phyloP scores from a whole-genome alignment of 345 rosid species.

The Gossypium anomalum region DNA sequence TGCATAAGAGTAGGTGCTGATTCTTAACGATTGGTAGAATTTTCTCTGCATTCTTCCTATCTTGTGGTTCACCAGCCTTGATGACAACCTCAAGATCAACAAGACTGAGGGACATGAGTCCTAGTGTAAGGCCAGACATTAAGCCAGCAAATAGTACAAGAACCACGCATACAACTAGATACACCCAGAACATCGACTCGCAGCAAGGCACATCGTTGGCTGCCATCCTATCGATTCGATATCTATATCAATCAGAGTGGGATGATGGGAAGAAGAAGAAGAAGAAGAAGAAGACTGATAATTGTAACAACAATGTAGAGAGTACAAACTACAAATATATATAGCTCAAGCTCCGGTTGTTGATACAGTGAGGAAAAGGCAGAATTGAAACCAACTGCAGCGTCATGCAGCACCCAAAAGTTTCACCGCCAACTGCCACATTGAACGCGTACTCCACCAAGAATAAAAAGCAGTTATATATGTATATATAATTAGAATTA shows the following conservation, averaged over 20 bases:
- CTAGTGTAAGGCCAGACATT: slow-evolving; percentile 88
- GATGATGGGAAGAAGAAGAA: neutral
- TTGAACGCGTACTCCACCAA: neutral
- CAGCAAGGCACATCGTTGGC: slow-evolving; percentile 90
- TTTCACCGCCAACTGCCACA: slow-evolving; percentile 12
- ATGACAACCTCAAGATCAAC: slow-evolving; percentile 82
- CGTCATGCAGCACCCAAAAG: slow-evolving; percentile 20
- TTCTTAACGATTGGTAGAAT: slow-evolving; percentile 79
- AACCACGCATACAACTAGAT: slow-evolving; percentile 42
- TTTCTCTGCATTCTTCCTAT: slow-evolving; percentile 71
- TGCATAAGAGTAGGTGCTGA: slow-evolving; percentile 75
- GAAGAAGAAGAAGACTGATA: neutral
- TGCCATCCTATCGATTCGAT: slow-evolving; percentile 41
- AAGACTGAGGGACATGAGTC: slow-evolving; percentile 85
- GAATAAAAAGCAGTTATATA: neutral
- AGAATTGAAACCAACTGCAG: slow-evolving; percentile 26
- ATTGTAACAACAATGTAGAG: neutral
- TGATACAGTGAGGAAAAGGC: slow-evolving; percentile 4
- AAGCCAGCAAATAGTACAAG: slow-evolving; percentile 78
- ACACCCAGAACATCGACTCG: slow-evolving; percentile 78
- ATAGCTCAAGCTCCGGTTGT: neutral
- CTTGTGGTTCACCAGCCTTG: slow-evolving; percentile 72
- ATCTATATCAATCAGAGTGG: neutral
- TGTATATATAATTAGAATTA: neutral
- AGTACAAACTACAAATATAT: neutral